A percentile compares a stretch with the other conserved stretches of the same genome.
These are phyloP conservation scores for Pichia sp. DNA, from an alignment of 1,139 yeast species.

Conservation along the genomic window DNA sequence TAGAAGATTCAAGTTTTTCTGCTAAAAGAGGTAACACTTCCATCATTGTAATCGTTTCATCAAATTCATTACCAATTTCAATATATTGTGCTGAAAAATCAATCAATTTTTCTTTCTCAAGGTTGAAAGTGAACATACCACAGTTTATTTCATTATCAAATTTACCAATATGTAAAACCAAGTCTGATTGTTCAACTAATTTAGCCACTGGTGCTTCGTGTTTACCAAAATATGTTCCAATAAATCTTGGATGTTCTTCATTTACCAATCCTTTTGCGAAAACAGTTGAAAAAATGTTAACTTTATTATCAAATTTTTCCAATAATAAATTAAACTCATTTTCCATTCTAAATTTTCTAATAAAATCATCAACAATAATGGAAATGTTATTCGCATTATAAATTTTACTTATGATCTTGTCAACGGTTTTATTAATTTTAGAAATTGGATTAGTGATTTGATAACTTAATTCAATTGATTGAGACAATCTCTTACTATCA, in stretches of 20 bases:
- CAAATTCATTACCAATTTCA: constrained; percentile 34
- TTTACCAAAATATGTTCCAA: constrained; percentile 59
- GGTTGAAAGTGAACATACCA: constrained; percentile 27
- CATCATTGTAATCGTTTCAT: constrained; percentile 37
- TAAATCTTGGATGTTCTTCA: constrained; percentile 51
- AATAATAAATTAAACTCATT: constrained; percentile 40
- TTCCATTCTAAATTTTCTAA: constrained; percentile 46
- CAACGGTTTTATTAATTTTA: constrained; percentile 33
- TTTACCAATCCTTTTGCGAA: constrained; percentile 52
- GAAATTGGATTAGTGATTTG: constrained; percentile 27
- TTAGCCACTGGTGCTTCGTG: constrained; percentile 37
- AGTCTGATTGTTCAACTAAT: constrained; percentile 38
- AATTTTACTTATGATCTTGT: constrained; percentile 42
- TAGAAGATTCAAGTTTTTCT: constrained; percentile 32
- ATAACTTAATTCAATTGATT: constrained; percentile 19
- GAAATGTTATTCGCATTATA: constrained; percentile 54
- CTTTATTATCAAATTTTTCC: constrained; percentile 31
- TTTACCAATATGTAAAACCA: constrained; percentile 45
- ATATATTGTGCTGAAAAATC: constrained; percentile 34
- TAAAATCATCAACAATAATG: constrained; percentile 57
- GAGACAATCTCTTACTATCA: constrained; percentile 32
- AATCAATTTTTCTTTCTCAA: constrained; percentile 14
- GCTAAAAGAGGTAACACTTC: constrained; percentile 41
- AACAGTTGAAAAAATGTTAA: constrained; percentile 41
- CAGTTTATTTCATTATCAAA: constrained; percentile 48